Conservation (phyloP, 129 eudicot species). For the Dittrichia graveolens region DNA sequence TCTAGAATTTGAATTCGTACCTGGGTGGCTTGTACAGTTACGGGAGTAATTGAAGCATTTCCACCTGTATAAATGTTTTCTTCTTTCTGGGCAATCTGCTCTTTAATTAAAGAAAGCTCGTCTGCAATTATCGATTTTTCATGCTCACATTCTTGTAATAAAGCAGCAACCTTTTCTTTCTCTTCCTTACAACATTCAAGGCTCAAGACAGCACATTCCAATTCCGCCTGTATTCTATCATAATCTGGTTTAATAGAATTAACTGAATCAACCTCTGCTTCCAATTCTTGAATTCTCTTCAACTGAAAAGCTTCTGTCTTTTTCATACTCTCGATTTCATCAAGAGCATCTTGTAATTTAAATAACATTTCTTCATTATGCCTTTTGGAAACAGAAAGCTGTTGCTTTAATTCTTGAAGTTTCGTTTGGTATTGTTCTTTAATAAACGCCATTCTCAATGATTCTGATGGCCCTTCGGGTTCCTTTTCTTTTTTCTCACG, state of each 20-base stretch:
- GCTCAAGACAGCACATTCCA: constrained; percentile 83
- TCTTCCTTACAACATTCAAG: constrained; percentile 98
- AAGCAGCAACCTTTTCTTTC: constrained; percentile 67
- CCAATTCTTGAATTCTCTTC: constrained; percentile 77
- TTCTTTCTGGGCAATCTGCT: constrained; percentile 34
- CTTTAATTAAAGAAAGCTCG: constrained; percentile 51
- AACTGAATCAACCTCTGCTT: constrained; percentile 53
- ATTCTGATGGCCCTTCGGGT: constrained; percentile 64
- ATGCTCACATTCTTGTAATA: constrained; percentile 53
- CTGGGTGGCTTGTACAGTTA: constrained; percentile 38
- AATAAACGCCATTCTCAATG: constrained; percentile 78
- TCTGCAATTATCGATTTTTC: constrained; percentile 48
- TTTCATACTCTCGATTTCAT: constrained; percentile 72
- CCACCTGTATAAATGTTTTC: constrained; percentile 25
- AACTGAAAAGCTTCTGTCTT: constrained; percentile 64
- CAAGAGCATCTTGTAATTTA: constrained; percentile 84
- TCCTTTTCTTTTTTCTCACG: constrained; percentile 70
- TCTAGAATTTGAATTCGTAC: constrained; percentile 26
- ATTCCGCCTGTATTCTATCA: constrained; percentile 73
- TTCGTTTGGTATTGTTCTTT: constrained; percentile 85
- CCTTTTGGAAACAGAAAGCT: constrained; percentile 75
- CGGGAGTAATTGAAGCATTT: constrained; percentile 9
- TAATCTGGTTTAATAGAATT: constrained; percentile 62
- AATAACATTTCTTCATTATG: constrained; percentile 90
- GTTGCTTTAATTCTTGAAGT: constrained; percentile 76